A percentile compares a stretch with the other conserved stretches of the same genome.
These are phyloP conservation scores for Nakaseomyces nivariensis DNA, from an alignment of 1,139 yeast species.

Conservation along the genomic window DNA sequence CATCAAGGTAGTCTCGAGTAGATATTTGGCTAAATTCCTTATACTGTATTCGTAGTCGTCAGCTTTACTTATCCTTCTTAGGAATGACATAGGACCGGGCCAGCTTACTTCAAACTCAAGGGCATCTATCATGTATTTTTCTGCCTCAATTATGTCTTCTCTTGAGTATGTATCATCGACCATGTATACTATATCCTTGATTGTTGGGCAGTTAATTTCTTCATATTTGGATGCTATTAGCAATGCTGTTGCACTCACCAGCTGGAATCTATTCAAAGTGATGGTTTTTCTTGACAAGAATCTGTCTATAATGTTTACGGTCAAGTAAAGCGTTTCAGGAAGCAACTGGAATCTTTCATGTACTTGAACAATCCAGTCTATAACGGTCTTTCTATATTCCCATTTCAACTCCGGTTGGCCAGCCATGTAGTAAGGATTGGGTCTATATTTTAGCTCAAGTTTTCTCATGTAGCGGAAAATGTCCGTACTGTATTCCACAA, in stretches of 20 bases:
- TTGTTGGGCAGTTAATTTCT: constrained; percentile 91
- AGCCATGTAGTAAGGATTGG: constrained; percentile 76
- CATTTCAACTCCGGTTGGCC: constrained; percentile 78
- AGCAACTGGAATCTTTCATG: constrained; percentile 75
- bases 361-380: constrained; percentile 92
- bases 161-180: constrained; percentile 76
- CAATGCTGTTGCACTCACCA: constrained; percentile 91
- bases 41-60: constrained; percentile 91
- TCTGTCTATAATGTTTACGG: constrained; percentile 83
- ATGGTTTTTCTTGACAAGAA: constrained; percentile 67
- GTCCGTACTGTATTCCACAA: constrained; percentile 82
- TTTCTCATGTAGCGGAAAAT: constrained; percentile 75
- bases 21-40: constrained; percentile 83
- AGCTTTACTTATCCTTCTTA: constrained; percentile 86
- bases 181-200: constrained; percentile 88
- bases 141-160: constrained; percentile 80
- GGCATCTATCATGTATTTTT: constrained; percentile 82
- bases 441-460: constrained; percentile 60
- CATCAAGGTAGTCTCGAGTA: constrained; percentile 82
- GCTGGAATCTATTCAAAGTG: constrained; percentile 71
- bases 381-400: constrained; percentile 76
- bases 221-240: constrained; percentile 95
- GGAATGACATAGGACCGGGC: constrained; percentile 96
- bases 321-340: constrained; percentile 79
- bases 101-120: constrained; percentile 88